These are phyloP conservation scores for Hydnum rufescens DNA, from an alignment of 768 basidiomycete genomes.

Conservation along the genomic window DNA sequence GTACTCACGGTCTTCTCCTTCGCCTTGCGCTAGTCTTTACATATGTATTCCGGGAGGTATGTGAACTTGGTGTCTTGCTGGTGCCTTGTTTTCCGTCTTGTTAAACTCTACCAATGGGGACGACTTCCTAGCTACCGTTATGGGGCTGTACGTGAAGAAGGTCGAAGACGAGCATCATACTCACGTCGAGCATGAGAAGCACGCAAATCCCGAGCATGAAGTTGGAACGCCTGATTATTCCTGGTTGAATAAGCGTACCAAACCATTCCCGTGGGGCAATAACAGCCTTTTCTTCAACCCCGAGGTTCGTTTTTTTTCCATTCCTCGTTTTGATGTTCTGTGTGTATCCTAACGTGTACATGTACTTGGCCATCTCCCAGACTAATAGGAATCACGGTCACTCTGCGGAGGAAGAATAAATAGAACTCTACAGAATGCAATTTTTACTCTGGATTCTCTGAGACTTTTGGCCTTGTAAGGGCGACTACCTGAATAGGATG, in stretches of 20 bases:
- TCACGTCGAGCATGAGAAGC: slow-evolving; percentile 47
- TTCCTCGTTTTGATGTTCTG: no score
- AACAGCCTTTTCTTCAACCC: slow-evolving; percentile 74
- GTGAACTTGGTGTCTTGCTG: slow-evolving; percentile 15
- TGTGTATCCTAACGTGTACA: no score
- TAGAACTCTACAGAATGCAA: no score
- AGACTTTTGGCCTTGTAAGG: no score
- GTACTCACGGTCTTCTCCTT: slow-evolving; percentile 2
- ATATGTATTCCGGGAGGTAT: slow-evolving; percentile 57
- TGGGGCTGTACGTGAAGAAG: slow-evolving; percentile 27
- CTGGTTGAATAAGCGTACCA: slow-evolving; percentile 53
- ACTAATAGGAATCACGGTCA: no score
- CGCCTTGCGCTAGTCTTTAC: slow-evolving; percentile 34
- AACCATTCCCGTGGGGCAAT: slow-evolving; percentile 71
- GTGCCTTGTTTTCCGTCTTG: slow-evolving; percentile 3
- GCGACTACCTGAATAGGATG: no score
- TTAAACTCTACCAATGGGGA: slow-evolving; percentile 15
- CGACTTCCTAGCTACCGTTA: slow-evolving; percentile 16
- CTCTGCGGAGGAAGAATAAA: no score
- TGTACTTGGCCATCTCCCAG: no score
- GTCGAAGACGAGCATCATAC: slow-evolving; percentile 44
- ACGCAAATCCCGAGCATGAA: slow-evolving; percentile 49
- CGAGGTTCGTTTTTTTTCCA: slow-evolving; percentile 1
- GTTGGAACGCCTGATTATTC: slow-evolving; percentile 54
- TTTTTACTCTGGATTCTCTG: no score